Evolutionary conservation across 164 flowering plant species (phyloP).

Genomic region (Platanus orientalis): DNA sequence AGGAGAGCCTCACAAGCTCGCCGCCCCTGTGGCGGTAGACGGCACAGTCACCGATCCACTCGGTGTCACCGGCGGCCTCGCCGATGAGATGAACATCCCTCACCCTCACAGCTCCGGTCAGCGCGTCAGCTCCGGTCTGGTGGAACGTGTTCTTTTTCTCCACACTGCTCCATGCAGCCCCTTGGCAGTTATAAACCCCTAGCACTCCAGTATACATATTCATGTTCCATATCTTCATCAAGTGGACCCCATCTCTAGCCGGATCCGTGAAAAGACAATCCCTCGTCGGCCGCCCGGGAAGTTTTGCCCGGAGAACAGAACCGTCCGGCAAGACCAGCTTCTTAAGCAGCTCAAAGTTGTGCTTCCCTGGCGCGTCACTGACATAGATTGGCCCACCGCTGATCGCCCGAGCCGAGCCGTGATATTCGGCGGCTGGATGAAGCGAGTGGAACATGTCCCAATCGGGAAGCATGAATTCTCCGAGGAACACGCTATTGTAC

Average conservation of each 20-base stretch:
- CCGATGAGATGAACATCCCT: conserved; percentile 67
- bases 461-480: conserved; percentile 94
- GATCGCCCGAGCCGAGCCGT: conserved; percentile 91
- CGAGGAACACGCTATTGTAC: conserved; percentile 84
- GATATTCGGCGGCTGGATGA: conserved; percentile 91
- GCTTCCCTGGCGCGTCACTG: conserved; percentile 95
- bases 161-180: conserved; percentile 81
- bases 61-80: conserved; percentile 41
- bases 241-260: conserved; percentile 81
- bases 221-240: conserved; percentile 98
- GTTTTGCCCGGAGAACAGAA: conserved; percentile 70
- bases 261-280: conserved; percentile 90
- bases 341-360: conserved; percentile 74
- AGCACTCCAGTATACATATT: conserved; percentile 88
- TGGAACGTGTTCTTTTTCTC: conserved; percentile 75
- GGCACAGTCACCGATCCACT: conserved; percentile 66
- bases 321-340: conserved; percentile 96
- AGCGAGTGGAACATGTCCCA: conserved; percentile 99
- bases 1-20: conserved; percentile 43
- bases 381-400: conserved; percentile 97
- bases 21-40: conserved; percentile 47
- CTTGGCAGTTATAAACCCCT: conserved; percentile 96
- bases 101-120: conserved; percentile 50
- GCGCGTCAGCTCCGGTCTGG: conserved; percentile 39
- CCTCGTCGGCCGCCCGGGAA: conserved; percentile 83